Evolutionary conservation across 2,329 filamentous ascomycete species (phyloP).

Genomic region (Sporothrix pseudoabietina): DNA sequence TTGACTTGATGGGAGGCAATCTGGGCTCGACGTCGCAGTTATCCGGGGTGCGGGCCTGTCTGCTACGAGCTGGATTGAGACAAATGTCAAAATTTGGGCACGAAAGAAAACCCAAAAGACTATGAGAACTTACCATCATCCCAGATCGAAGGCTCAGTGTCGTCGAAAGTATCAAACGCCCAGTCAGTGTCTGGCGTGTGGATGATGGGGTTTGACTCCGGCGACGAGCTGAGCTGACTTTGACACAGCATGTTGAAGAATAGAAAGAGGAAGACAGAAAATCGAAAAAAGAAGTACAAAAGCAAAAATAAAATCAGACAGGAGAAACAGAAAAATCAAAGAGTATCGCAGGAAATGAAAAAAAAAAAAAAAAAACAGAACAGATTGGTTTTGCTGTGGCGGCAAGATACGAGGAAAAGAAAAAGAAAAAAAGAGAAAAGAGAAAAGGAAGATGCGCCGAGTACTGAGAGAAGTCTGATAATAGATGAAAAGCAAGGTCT

Average conservation of each 20-base stretch:
- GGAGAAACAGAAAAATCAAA: not conserved
- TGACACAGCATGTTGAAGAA: not conserved
- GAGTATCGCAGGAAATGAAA: not conserved
- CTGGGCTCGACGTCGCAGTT: not conserved
- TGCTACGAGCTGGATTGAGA: not conserved
- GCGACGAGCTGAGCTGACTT: not conserved
- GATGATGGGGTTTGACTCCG: not conserved
- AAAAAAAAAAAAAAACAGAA: not conserved
- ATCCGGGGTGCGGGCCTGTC: not conserved
- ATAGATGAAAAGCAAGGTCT: not conserved
- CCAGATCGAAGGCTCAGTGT: not conserved
- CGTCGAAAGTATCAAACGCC: not conserved
- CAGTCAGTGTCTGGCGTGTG: conserved; percentile 7
- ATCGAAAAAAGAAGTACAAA: not conserved
- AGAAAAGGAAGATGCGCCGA: not conserved
- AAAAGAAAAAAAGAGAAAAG: not conserved
- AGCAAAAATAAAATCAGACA: not conserved
- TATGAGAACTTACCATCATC: not conserved
- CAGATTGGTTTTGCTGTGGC: not conserved
- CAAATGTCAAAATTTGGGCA: not conserved
- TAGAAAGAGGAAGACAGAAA: not conserved
- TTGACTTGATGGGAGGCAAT: not conserved
- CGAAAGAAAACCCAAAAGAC: too few relatives aligned
- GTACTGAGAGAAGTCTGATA: not conserved
- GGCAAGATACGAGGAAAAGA: not conserved